Evolutionary conservation across 2,329 filamentous ascomycete genomes (phyloP).

Genomic region (Botryotinia calthae): DNA sequence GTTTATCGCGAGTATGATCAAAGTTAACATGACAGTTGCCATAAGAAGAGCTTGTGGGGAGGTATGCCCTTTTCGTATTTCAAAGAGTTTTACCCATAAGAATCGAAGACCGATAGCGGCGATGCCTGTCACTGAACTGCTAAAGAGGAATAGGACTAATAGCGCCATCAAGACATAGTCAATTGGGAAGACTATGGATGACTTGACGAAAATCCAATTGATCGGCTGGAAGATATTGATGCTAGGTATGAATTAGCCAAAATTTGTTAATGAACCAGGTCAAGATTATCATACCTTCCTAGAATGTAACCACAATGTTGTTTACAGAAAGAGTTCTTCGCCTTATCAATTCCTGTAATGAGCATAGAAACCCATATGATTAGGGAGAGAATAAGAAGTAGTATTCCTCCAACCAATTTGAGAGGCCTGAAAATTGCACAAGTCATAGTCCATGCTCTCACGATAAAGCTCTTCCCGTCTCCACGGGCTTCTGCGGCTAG

Average conservation of each 20-base stretch:
- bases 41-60: constrained; percentile 89
- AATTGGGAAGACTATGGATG: constrained; percentile 80
- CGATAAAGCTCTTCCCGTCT: constrained; percentile 70
- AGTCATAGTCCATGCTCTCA: constrained; percentile 74
- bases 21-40: constrained; percentile 83
- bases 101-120: constrained; percentile 89
- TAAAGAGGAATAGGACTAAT: constrained; percentile 83
- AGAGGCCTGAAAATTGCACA: constrained; percentile 82
- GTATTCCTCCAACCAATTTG: constrained; percentile 79
- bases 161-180: constrained; percentile 90
- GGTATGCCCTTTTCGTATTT: constrained; percentile 83
- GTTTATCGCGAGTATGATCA: constrained; percentile 88
- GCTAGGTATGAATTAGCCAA: constrained; percentile 41
- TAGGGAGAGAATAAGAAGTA: constrained; percentile 71
- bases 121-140: constrained; percentile 81
- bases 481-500: constrained; percentile 80
- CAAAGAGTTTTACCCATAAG: constrained; percentile 91
- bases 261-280: constrained; percentile 27
- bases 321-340: constrained; percentile 91
- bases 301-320: constrained; percentile 88
- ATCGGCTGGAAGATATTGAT: constrained; percentile 94
- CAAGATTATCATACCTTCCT: constrained; percentile 45
- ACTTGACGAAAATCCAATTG: constrained; percentile 82
- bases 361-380: constrained; percentile 89
- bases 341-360: constrained; percentile 93